Evolutionary conservation across 306 rosid species (phyloP), one percentile per base, ranked within the genome.

Genomic region (Comarum palustre): DNA sequence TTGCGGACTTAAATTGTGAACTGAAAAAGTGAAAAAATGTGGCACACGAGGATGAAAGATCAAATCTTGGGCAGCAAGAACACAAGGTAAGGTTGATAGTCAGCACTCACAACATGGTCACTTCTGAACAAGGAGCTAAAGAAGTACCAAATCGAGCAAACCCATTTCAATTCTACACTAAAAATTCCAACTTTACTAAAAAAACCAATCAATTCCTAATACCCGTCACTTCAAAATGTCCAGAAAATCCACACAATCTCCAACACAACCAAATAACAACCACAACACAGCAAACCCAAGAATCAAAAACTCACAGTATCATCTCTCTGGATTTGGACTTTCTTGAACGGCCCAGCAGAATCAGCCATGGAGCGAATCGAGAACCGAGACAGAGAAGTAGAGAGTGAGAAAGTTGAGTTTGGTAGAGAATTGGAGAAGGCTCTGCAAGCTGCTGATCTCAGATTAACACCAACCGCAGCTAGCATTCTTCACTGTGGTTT

Each of bases 311-410:
- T 87, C 25, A 94, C 96, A 60, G 95, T 81, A 75, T 81, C 86
- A 17, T 85, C 96, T 65, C 96, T 82, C 64, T 85, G 90, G 78
- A 93, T 89, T 77, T 81, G 96, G 73, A 94, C 83, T 85, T 91
- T 89, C 74, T 82, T 86, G 87, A 94, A 94, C 64, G 92, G 89
- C 34, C 64, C 74, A n/a, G 74, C 77, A 38, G 96, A 85, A 71
- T 82, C 82, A 42, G 96, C 95, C 89, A 91, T 91, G 50, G 88
- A 76, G 38, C 90, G 91, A n/a, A 87, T 79, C n/a, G 92, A 88
- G 76, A 78, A 70, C 77, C 89, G 87, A 75, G 79, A 81, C 50
- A 42, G 16, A 6, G 73, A 20, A 73, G 81, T 82, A 25, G 81
- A 29, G 67, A 75, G 43, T 14, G 82, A 74, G 78, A 79, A 66